phyloP scores from a whole-genome alignment of 305 asterid genomes.

The Fraxinus baroniana region DNA sequence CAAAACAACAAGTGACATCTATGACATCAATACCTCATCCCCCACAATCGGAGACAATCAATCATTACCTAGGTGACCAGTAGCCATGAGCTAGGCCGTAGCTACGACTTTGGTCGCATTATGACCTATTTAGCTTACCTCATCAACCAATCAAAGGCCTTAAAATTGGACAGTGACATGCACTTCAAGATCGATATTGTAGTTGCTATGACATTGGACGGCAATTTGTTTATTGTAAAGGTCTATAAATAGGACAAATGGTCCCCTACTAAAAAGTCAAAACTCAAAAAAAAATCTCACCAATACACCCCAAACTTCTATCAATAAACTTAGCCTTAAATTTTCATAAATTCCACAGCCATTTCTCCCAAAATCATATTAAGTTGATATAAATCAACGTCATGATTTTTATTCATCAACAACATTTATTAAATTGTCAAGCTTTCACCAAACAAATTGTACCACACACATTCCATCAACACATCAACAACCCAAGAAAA shows the following conservation, averaged over 20 bases:
- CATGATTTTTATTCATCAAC: neutral
- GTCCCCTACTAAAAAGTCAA: no score
- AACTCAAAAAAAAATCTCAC: neutral
- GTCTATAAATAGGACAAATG: neutral
- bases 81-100: neutral
- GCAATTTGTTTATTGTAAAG: neutral
- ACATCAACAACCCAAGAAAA: neutral
- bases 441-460: neutral
- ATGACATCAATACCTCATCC: neutral
- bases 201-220: neutral
- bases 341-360: neutral
- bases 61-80: neutral
- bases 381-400: neutral
- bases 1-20: neutral
- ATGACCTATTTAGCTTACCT: neutral
- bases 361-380: neutral
- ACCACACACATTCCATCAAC: neutral
- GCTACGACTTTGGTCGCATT: neutral
- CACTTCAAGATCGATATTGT: neutral
- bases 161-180: neutral
- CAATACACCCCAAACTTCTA: neutral
- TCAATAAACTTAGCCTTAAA: neutral
- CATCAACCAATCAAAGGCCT: neutral
- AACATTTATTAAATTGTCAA: neutral
- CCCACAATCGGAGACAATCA: neutral